Evolutionary conservation across 805 yeast species (phyloP), one percentile per base, ranked within the genome.

Genomic region (Candida gorgasii): DNA sequence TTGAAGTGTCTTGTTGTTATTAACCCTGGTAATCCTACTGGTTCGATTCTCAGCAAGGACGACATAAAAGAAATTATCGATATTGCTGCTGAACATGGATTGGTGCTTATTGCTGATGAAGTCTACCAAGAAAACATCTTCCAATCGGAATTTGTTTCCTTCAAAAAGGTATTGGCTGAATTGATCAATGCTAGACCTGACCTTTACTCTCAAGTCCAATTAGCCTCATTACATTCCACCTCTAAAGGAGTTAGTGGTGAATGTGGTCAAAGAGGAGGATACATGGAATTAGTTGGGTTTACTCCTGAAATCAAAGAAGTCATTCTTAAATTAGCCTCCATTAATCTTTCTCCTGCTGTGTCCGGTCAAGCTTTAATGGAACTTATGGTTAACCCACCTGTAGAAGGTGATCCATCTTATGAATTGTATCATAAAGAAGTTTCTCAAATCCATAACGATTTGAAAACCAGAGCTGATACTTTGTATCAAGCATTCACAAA

Each of bases 181-280:
- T 67, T 92, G 50, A 84, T 82, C 48, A 66, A 65, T 30, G 51
- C 68, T 30, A 69, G 76, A 43, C 74, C 76, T 9, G 82, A 82
- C 15, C 53, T 63, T 23, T 92, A 80, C 62, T 76, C 76, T 37
- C 72, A 80, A 47, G 92, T 93, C 29, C 96, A 89, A 61, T 75
- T 93, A 45, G 97, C 95, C 2, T 90, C 98, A 1, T 71, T 93
- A 53, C 98, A 93, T 65, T 89, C 98, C n/a, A 89, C 96, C 32
- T 92, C 98, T 9, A 93, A 93, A 67, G 99, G 99, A 63, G 89
- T 89, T 53, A 78, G 89, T 49, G 99, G 99, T 49, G 99, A 93
- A 68, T 93, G 99, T 76, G 99, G 99, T 47, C 99, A 93, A 72
- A 82, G 99, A 68, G 99, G 98, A 55, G 99, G 99, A 5, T 93